Evolutionary conservation across 495 filamentous ascomycete genomes (phyloP).

Genomic region (Niebla homalea): DNA sequence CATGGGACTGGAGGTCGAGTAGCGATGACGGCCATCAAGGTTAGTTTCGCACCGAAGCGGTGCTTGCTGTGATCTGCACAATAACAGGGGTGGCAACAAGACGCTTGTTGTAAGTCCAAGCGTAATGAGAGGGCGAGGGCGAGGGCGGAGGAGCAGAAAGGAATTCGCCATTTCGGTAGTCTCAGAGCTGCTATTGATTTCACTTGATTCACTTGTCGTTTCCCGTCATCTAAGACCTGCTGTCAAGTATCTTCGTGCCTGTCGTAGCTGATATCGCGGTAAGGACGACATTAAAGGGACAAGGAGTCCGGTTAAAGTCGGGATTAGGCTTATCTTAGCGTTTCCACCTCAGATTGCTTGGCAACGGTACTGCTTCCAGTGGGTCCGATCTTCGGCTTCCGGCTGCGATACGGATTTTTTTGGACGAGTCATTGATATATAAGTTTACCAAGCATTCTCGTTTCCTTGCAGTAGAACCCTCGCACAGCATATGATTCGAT

Average conservation of each 20-base stretch:
- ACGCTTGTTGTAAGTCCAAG: constrained; percentile 27
- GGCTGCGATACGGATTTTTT: background rate
- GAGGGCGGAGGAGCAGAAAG: constrained; percentile 22
- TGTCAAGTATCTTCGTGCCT: no score
- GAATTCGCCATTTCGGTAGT: constrained; percentile 12
- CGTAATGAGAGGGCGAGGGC: constrained; percentile 20
- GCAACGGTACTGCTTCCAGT: background rate
- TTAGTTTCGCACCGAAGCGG: constrained; percentile 12
- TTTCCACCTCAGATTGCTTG: background rate
- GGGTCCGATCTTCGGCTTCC: background rate
- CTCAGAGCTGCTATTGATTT: no score
- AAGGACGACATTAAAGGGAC: no score
- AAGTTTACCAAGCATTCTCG: background rate
- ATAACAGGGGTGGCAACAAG: constrained; percentile 2
- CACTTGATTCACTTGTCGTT: no score
- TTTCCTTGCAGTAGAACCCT: no score
- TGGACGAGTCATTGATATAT: background rate
- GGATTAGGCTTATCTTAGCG: background rate
- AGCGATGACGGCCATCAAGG: constrained; percentile 10
- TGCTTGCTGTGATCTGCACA: background rate
- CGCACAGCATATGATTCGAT: no score
- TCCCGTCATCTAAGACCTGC: no score
- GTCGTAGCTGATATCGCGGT: no score
- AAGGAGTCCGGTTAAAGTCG: no score
- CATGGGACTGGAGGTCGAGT: constrained; percentile 12